Evolutionary conservation across 2,329 filamentous ascomycete species (phyloP), one percentile per base, ranked within the genome.

Genomic region (Beauveria asiatica): DNA sequence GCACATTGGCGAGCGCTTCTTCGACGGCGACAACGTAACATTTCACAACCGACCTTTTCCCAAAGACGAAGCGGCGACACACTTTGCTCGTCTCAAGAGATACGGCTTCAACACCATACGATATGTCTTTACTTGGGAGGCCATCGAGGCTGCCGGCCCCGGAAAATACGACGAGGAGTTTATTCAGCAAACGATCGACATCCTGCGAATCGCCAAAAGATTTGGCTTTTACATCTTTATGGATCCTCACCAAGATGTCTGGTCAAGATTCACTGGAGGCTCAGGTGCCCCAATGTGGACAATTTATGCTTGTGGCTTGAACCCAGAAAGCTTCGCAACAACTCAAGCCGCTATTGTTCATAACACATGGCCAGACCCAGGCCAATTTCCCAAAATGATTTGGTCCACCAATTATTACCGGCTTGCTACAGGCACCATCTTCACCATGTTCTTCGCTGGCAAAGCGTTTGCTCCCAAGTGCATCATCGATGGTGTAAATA

Each of bases 181-280:
- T 82, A 92, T 97, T 65, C 81, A 89, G 65, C 91, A 96, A 71
- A 99, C 94, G 1, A 91, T 99, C 65, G 83, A 90, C 44, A 79
- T 96, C 11, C 75, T 99, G 66, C 83, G 92, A 60, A 79, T 92
- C 64, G 92, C 92, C 42, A 96, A 92, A 71, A 81, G 85, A 42
- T 97, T 96, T 77, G 90, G 90, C 30, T 97, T 99, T 73, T 96
- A 95, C 69, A 81, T 99, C 54, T 97, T 97, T 71, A 96, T 99
- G 91, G 95, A 99, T 67, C 93, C 95, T 21, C 94, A 99, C 73
- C 94, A 99, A 79, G 94, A 99, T 77, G 93, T 97, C 67, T 99
- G 94, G 94, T 97, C 93, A 39, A 83, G 94, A 59, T 94, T 94
- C 70, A 92, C 90, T 6, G 94, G 94, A 49, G 94, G 94, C 51